These are phyloP conservation scores for Candida cerambycidarum DNA, from an alignment of 805 yeast genomes.

Conservation along the genomic window DNA sequence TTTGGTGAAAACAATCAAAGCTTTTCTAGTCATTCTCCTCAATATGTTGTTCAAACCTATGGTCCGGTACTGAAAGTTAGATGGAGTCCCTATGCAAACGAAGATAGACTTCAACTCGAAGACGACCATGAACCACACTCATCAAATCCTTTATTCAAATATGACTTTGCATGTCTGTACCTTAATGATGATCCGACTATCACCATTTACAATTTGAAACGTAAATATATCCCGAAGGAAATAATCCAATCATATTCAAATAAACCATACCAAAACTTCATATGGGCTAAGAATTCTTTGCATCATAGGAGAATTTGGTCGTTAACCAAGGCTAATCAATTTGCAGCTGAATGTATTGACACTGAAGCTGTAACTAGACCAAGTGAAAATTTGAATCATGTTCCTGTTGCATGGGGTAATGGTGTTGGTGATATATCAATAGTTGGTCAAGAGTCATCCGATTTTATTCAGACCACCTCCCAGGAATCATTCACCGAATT, in stretches of 20 bases:
- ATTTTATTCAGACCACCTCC: slow-evolving; percentile 29
- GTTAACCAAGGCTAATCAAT: slow-evolving; percentile 39
- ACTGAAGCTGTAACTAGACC: slow-evolving; percentile 31
- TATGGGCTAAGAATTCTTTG: slow-evolving; percentile 35
- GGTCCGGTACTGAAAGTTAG: slow-evolving; percentile 76
- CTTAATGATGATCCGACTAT: slow-evolving; percentile 70
- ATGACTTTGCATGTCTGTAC: slow-evolving; percentile 73
- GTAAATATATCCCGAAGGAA: slow-evolving; percentile 77
- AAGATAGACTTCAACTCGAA: slow-evolving; percentile 21
- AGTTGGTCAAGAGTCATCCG: slow-evolving; percentile 49
- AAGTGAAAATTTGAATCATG: slow-evolving; percentile 51
- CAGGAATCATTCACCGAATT: slow-evolving; percentile 14
- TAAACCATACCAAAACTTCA: slow-evolving; percentile 42
- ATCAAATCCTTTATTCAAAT: slow-evolving; percentile 41
- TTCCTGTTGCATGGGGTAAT: slow-evolving; percentile 59
- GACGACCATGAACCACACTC: neutral
- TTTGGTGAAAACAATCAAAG: slow-evolving; percentile 27
- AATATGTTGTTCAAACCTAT: slow-evolving; percentile 68
- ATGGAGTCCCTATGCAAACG: slow-evolving; percentile 49
- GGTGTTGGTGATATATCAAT: slow-evolving; percentile 50
- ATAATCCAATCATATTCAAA: slow-evolving; percentile 51
- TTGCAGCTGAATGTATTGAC: slow-evolving; percentile 35
- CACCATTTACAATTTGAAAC: slow-evolving; percentile 64
- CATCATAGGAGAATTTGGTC: slow-evolving; percentile 35
- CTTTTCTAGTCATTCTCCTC: slow-evolving; percentile 46